These are phyloP conservation scores for Teunomyces gatunensis DNA, from an alignment of 805 yeast species.

Conservation along the genomic window DNA sequence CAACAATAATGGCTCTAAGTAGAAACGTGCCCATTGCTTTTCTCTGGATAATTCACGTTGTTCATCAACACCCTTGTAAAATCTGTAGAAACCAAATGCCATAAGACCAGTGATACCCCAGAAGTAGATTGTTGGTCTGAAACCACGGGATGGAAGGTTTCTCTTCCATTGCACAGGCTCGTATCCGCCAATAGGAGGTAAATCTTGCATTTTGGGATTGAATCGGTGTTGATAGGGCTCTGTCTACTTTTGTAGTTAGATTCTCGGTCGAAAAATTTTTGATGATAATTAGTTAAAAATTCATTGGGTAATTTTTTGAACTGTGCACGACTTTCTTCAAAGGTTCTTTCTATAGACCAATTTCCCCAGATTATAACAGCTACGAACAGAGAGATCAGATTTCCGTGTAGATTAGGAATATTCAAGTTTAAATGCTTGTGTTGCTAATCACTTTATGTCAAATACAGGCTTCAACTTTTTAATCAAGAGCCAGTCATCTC, in stretches of 20 bases:
- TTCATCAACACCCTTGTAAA: conserved; percentile 68
- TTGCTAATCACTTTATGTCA: conserved; percentile 59
- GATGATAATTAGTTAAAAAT: conserved; percentile 4
- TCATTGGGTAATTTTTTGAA: conserved; percentile 7
- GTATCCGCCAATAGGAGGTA: conserved; percentile 86
- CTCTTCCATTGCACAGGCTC: conserved; percentile 88
- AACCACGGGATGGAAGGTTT: conserved; percentile 81
- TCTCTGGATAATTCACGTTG: conserved; percentile 74
- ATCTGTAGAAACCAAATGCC: conserved; percentile 69
- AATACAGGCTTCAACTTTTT: conserved; percentile 85
- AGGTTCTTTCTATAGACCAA: too few species aligned
- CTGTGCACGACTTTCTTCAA: conserved; percentile 1
- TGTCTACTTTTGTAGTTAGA: not conserved
- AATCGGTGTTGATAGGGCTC: not conserved
- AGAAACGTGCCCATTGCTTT: conserved; percentile 71
- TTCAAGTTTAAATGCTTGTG: not conserved
- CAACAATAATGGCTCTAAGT: conserved; percentile 66
- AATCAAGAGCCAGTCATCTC: conserved; percentile 94
- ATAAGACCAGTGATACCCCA: conserved; percentile 62
- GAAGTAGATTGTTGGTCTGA: conserved; percentile 72
- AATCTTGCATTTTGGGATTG: conserved; percentile 59
- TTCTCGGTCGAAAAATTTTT: conserved; percentile 2
- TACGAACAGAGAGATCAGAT: not conserved
- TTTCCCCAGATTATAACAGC: not conserved
- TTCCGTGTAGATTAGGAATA: not conserved